These are phyloP conservation scores for Rhodamnia rubescens DNA, from an alignment of 345 rosid genomes.

Conservation along the genomic window DNA sequence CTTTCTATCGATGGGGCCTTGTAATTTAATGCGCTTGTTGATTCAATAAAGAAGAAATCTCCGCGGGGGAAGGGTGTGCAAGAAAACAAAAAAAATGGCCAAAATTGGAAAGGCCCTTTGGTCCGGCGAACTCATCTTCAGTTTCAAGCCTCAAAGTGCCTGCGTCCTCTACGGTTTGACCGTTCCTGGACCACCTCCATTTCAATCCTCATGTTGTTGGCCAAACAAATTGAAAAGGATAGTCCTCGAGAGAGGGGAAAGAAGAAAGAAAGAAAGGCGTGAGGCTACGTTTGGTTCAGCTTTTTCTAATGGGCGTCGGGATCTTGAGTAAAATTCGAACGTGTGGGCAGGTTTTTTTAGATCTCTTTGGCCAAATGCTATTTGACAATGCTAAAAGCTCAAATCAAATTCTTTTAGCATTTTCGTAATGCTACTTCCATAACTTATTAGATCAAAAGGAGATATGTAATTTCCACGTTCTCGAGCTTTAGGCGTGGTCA, in stretches of 20 bases:
- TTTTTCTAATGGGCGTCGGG: too few species aligned
- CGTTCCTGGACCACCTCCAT: background rate
- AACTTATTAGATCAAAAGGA: background rate
- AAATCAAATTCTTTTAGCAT: too few species aligned
- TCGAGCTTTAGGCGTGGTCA: background rate
- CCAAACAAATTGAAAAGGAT: too few species aligned
- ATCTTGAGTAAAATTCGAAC: too few species aligned
- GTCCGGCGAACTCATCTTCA: background rate
- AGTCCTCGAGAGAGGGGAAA: too few species aligned
- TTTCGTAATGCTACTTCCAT: too few species aligned
- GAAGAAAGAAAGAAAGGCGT: too few species aligned
- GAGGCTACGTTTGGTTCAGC: too few species aligned
- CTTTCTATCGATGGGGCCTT: background rate
- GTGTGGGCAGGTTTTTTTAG: too few species aligned
- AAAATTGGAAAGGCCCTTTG: background rate
- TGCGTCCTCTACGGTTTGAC: background rate
- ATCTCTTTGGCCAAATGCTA: too few species aligned
- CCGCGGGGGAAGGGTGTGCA: background rate
- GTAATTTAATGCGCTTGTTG: background rate
- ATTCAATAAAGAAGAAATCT: background rate
- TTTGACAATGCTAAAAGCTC: too few species aligned
- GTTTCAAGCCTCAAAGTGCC: background rate
- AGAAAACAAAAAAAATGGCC: background rate
- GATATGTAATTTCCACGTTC: background rate
- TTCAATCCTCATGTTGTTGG: background rate